These are phyloP conservation scores for Cladophialophora bantiana DNA, from an alignment of 2,329 filamentous ascomycete species.

Conservation along the genomic window DNA sequence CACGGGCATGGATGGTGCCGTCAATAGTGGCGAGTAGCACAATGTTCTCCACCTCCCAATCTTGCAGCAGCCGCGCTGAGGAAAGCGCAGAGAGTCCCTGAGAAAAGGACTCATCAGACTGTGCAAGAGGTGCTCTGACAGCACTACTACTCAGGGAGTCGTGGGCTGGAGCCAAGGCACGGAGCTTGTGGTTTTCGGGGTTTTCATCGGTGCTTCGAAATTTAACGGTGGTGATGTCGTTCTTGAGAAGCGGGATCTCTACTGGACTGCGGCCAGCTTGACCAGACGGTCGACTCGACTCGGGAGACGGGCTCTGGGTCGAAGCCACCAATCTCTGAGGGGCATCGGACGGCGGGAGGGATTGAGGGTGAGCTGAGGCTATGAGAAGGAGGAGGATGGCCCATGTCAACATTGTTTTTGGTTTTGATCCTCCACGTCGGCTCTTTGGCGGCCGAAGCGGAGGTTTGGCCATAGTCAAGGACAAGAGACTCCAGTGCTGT, in stretches of 20 bases:
- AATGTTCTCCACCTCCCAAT: slow-evolving; percentile 99
- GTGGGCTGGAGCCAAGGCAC: slow-evolving; percentile 89
- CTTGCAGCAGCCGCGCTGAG: slow-evolving; percentile 94
- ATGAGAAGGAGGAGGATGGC: slow-evolving; percentile 38
- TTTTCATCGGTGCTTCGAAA: slow-evolving; percentile 41
- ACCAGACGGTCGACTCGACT: slow-evolving; percentile 32
- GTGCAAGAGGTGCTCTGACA: slow-evolving; percentile 92
- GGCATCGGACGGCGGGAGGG: slow-evolving; percentile 26
- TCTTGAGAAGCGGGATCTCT: slow-evolving; percentile 40
- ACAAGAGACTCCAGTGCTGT: slow-evolving; percentile 16
- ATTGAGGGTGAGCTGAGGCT: slow-evolving; percentile 32
- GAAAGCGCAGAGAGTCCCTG: slow-evolving; percentile 78
- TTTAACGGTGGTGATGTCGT: slow-evolving; percentile 39
- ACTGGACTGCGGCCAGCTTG: slow-evolving; percentile 41
- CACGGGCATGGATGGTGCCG: slow-evolving; percentile 90
- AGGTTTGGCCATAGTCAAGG: slow-evolving; percentile 37
- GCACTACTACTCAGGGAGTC: slow-evolving; percentile 60
- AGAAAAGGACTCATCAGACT: slow-evolving; percentile 60
- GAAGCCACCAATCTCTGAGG: slow-evolving; percentile 35
- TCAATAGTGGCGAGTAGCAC: slow-evolving; percentile 99
- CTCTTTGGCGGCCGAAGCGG: slow-evolving; percentile 37
- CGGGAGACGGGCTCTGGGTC: slow-evolving; percentile 29
- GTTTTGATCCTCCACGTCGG: slow-evolving; percentile 35
- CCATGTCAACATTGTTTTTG: slow-evolving; percentile 38
- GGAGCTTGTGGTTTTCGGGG: slow-evolving; percentile 35